These are phyloP conservation scores for Dionaea muscipula DNA, from an alignment of 179 eudicot genomes.

Conservation along the genomic window DNA sequence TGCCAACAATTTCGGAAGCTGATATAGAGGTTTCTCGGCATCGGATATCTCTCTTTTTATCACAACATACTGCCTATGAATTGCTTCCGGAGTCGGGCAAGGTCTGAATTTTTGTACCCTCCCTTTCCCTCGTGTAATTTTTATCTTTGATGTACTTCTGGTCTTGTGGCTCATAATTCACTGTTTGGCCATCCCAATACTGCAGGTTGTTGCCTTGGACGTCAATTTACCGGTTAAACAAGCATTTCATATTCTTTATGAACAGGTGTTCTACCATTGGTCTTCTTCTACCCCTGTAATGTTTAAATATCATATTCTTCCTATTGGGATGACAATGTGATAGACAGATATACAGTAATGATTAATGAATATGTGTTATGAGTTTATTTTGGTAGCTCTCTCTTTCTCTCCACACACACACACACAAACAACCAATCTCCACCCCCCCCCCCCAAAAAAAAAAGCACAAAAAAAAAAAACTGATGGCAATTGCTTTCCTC, in stretches of 20 bases:
- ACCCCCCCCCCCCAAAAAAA: too few species aligned
- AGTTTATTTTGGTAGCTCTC: too few species aligned
- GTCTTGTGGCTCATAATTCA: not conserved
- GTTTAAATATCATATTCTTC: not conserved
- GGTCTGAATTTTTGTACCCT: slow-evolving; percentile 28
- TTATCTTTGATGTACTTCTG: slow-evolving; percentile 1
- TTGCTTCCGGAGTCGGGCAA: slow-evolving; percentile 95
- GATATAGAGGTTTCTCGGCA: slow-evolving; percentile 67
- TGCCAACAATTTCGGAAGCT: slow-evolving; percentile 47
- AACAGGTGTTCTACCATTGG: slow-evolving; percentile 44
- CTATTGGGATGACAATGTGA: not conserved
- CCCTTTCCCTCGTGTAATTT: not conserved
- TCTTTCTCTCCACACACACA: too few species aligned
- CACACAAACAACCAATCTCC: too few species aligned
- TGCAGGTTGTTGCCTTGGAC: slow-evolving; percentile 76
- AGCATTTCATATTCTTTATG: slow-evolving; percentile 85
- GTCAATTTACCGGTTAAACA: slow-evolving; percentile 83
- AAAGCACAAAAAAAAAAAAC: too few species aligned
- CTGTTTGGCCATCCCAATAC: not conserved
- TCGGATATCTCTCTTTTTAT: slow-evolving; percentile 62
- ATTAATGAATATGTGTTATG: too few species aligned
- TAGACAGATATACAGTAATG: too few species aligned
- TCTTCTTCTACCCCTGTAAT: not conserved
- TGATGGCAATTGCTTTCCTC: too few species aligned
- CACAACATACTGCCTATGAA: slow-evolving; percentile 73